Percentiles rank a stretch among this genome's conserved stretches.
Evolutionary conservation across 805 yeast species (phyloP).

Genomic region (Lipomyces kockii): DNA sequence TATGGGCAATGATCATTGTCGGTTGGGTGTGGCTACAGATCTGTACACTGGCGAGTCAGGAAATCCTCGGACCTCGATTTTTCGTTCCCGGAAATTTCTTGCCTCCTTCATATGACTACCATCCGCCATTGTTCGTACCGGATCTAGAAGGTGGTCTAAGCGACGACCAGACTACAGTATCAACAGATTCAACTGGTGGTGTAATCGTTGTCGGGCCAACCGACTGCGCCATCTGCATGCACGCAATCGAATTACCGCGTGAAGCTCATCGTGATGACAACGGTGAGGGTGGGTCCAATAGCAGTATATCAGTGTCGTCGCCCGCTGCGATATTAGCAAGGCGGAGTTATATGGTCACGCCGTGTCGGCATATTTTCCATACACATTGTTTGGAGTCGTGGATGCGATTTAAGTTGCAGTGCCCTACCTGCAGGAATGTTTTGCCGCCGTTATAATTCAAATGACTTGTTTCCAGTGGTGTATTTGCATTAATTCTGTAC

Average conservation of each 20-base stretch:
- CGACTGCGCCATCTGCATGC: constrained; percentile 93
- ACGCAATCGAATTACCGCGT: constrained; percentile 58
- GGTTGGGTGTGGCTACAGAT: constrained; percentile 69
- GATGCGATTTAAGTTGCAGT: constrained; percentile 91
- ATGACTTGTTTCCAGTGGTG: neutral
- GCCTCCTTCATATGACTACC: constrained; percentile 86
- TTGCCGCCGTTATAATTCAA: constrained; percentile 71
- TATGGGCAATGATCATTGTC: constrained; percentile 53
- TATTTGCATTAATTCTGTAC: neutral
- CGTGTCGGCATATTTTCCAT: constrained; percentile 90
- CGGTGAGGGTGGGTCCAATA: constrained; percentile 16
- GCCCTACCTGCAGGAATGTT: constrained; percentile 88
- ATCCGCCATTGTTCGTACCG: constrained; percentile 66
- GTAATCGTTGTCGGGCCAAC: constrained; percentile 29
- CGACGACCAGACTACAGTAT: constrained; percentile 42
- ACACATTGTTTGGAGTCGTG: constrained; percentile 85
- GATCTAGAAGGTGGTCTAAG: constrained; percentile 55
- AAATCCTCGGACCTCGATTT: constrained; percentile 75
- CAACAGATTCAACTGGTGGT: constrained; percentile 19
- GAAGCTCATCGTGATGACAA: constrained; percentile 27
- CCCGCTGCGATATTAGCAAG: constrained; percentile 45
- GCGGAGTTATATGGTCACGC: constrained; percentile 57
- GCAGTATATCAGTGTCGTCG: constrained; percentile 36
- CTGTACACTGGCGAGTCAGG: constrained; percentile 62
- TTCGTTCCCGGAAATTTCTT: constrained; percentile 72